phyloP scores from a whole-genome alignment of 495 filamentous ascomycete genomes.

The Aspergillus mulundensis region DNA sequence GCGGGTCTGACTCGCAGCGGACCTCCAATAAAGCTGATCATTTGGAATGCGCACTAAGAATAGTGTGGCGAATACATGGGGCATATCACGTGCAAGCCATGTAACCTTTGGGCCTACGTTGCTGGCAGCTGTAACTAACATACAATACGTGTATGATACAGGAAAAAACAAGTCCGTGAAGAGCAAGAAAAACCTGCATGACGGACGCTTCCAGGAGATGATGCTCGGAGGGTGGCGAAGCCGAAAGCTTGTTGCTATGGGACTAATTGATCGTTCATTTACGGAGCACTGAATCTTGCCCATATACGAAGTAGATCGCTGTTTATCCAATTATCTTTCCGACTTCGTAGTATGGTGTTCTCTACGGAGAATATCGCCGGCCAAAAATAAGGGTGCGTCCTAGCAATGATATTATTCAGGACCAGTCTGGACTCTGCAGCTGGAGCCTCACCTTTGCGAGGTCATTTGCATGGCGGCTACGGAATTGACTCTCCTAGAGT shows the following conservation, averaged over 20 bases:
- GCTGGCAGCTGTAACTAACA: background rate
- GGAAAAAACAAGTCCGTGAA: slow-evolving; percentile 1
- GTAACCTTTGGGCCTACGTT: background rate
- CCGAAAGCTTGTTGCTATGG: slow-evolving; percentile 9
- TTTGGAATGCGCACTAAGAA: slow-evolving; percentile 13
- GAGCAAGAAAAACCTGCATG: background rate
- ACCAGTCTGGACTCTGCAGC: background rate
- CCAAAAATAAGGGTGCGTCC: background rate
- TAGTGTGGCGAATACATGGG: slow-evolving; percentile 16
- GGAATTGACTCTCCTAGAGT: background rate
- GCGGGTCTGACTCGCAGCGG: slow-evolving; percentile 8
- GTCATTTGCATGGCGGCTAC: background rate
- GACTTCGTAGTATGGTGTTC: background rate
- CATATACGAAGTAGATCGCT: background rate
- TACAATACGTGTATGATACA: slow-evolving; percentile 12
- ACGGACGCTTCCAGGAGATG: background rate
- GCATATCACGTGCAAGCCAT: slow-evolving; percentile 9
- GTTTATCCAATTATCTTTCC: background rate
- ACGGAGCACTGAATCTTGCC: background rate
- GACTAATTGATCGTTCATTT: background rate
- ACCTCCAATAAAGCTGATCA: background rate
- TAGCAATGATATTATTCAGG: background rate
- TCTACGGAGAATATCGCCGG: background rate
- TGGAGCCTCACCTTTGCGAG: background rate
- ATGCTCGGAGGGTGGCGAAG: slow-evolving; percentile 6